Conservation (phyloP, 179 eudicot genomes). For the Amaranthus tricolor region DNA sequence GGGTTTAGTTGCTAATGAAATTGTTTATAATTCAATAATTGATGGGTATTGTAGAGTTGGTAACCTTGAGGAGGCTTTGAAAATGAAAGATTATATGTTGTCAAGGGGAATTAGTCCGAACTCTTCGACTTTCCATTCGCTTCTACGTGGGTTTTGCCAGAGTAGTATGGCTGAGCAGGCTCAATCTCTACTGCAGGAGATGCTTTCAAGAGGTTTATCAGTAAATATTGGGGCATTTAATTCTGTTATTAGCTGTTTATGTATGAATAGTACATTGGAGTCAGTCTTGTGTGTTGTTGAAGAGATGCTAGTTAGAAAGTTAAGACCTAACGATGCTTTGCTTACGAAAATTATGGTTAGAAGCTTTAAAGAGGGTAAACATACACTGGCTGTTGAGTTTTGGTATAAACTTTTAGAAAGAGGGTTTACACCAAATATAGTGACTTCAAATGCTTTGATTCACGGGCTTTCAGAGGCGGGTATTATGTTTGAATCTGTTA, state of each 20-base stretch:
- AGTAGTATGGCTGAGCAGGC: conserved; percentile 57
- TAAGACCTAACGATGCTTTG: conserved; percentile 63
- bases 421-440: conserved; percentile 52
- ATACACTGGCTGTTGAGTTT: conserved; percentile 56
- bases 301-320: conserved; percentile 64
- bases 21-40: conserved; percentile 69
- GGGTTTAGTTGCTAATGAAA: conserved; percentile 60
- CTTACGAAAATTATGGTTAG: conserved; percentile 55
- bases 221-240: conserved; percentile 50
- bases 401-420: conserved; percentile 58
- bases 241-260: conserved; percentile 47
- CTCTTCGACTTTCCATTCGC: conserved; percentile 61
- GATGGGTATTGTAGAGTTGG: conserved; percentile 76
- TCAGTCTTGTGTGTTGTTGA: conserved; percentile 43
- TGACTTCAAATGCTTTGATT: conserved; percentile 77
- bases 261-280: conserved; percentile 42
- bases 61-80: conserved; percentile 48
- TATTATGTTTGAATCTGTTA: conserved; percentile 54
- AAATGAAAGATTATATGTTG: conserved; percentile 57
- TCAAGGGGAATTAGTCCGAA: conserved; percentile 55
- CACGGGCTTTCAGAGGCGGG: conserved; percentile 68
- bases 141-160: conserved; percentile 70
- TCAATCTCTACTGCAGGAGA: conserved; percentile 49
- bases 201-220: conserved; percentile 49
- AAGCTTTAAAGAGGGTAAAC: conserved; percentile 58